Base-by-base conservation (phyloP, 1,284 basidiomycete genomes). In the Trichosporon sp. region DNA sequence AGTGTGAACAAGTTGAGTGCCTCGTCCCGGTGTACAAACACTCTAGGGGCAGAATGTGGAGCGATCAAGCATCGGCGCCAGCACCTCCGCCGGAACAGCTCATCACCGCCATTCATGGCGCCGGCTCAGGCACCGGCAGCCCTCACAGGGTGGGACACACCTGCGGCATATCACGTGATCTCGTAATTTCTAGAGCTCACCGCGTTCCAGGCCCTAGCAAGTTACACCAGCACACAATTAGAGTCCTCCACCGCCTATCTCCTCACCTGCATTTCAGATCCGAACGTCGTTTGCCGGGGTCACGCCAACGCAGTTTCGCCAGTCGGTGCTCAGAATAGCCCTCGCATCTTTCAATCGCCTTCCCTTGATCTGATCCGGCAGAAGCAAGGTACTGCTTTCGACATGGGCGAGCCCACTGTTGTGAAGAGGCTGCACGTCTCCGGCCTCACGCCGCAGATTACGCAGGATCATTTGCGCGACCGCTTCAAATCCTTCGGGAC, bases 391-490 rank as follows among this genome's bases (percentile, higher is more conserved):
- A 31, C 25, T 27, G 21, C 49, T 6, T n/a, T 6, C 21, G n/a
- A n/a, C 44, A 68, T 65, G 66, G 59, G 57, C 58, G 70, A 67
- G 5, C 14, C 49, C 27, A 63, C 64, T 4, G 59, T 77, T 34
- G 72, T 71, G 2, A 77, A 75, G 60, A 69, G 79, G 44, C 70
- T 80, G 8, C 78, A 80, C 65, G 68, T 80, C 19, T 73, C 72
- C 23, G 79, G 79, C n/a, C 65, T 80, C 16, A 79, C 74, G 16
- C 74, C 77, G 2, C 63, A 65, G 19, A 79, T 80, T 19, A 78
- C 77, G 3, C 60, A 74, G 0, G 61, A 69, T 9, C 78, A 80
- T 57, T 65, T 80, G 61, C 71, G 70, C 62, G 79, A 79, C 59
- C 70, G 79, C n/a, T 80, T 80, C 67, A 69, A 68, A 33, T 71